These are phyloP conservation scores for Extremus antarcticus DNA, from an alignment of 495 filamentous ascomycete genomes.

Conservation along the genomic window DNA sequence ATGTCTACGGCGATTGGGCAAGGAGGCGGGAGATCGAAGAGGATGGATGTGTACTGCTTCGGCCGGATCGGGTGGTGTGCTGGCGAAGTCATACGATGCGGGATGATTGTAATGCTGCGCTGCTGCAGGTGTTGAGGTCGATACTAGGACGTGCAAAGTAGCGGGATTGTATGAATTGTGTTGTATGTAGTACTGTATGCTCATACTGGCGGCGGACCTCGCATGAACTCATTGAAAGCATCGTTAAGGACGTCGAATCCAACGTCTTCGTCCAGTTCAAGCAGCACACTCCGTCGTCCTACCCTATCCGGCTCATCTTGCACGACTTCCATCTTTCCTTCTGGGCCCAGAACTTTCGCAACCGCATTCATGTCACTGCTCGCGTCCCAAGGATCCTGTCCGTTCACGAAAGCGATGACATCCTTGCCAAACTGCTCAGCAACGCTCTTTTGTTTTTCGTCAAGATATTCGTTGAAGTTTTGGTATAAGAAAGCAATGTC, in stretches of 20 bases:
- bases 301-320: conserved; percentile 11
- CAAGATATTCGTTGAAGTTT: conserved; percentile 34
- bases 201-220: background rate
- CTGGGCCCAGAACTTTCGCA: conserved; percentile 4
- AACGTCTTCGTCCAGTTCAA: conserved; percentile 14
- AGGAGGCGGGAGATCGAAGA: conserved; percentile 38
- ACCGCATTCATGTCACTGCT: conserved; percentile 5
- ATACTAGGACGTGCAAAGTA: conserved; percentile 9
- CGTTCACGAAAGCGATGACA: conserved; percentile 37
- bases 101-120: conserved; percentile 19
- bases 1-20: conserved; percentile 44
- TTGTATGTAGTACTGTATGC: background rate
- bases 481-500: conserved; percentile 40
- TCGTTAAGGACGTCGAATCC: conserved; percentile 7
- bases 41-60: conserved; percentile 39
- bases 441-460: conserved; percentile 24
- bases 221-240: background rate
- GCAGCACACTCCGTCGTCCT: conserved; percentile 13
- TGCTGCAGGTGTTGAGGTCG: conserved; percentile 23
- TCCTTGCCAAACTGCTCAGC: conserved; percentile 33
- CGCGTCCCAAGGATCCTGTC: conserved; percentile 22
- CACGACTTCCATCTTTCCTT: conserved; percentile 1
- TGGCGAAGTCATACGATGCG: conserved; percentile 28
- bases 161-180: background rate
- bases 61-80: conserved; percentile 41